Conservation (phyloP, 148 eudicot genomes). For the Persicaria tinctoria region DNA sequence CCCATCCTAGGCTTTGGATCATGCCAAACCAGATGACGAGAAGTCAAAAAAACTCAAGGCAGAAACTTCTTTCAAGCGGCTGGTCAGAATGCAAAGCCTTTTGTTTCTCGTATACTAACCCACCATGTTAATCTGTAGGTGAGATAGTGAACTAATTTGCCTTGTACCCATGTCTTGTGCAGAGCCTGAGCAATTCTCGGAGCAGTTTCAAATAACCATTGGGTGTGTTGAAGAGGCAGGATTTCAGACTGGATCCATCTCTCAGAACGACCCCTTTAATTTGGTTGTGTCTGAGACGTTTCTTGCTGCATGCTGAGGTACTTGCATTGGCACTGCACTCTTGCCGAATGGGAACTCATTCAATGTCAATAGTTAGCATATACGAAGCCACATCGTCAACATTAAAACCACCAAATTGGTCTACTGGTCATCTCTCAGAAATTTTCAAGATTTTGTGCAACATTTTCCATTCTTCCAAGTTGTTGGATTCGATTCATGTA, state of each 20-base stretch:
- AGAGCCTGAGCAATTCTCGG: constrained; percentile 11
- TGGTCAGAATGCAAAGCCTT: constrained; percentile 40
- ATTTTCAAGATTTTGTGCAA: too few relatives aligned
- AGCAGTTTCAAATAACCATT: neutral
- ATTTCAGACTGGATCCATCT: neutral
- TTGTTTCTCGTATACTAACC: neutral
- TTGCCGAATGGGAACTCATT: neutral
- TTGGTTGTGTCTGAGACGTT: neutral
- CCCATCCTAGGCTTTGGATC: constrained; percentile 61
- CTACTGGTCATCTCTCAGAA: too few relatives aligned
- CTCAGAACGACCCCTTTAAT: neutral
- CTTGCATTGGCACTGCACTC: neutral
- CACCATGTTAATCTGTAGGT: neutral
- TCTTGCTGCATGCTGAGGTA: neutral
- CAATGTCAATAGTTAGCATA: neutral
- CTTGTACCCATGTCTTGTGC: neutral
- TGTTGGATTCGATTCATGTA: neutral
- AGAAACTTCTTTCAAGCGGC: constrained; percentile 65
- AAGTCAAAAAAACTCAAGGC: constrained; percentile 41
- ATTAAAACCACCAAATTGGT: neutral
- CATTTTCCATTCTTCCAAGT: too few relatives aligned
- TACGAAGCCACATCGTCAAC: neutral
- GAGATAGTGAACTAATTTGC: neutral
- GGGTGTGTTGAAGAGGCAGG: neutral
- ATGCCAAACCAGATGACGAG: constrained; percentile 74